Percentiles rank a stretch among this genome's conserved stretches.
These are phyloP conservation scores for Petasospora fabianii DNA, from an alignment of 1,139 yeast genomes.

Conservation along the genomic window DNA sequence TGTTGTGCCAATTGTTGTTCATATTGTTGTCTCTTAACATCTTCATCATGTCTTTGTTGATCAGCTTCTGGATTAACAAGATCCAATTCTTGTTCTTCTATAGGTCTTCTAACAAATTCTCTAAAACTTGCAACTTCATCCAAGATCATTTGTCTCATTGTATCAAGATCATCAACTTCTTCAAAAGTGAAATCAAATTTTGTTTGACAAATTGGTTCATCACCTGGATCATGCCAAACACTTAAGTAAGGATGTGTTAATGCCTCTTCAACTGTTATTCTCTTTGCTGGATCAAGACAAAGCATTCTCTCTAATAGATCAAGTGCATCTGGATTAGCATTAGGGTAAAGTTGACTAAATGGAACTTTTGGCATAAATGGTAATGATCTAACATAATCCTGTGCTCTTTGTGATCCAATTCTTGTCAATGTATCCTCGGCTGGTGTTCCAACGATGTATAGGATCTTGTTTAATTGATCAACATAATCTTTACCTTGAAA, in stretches of 20 bases:
- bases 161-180: constrained; percentile 73
- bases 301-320: constrained; percentile 81
- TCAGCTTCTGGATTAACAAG: constrained; percentile 21
- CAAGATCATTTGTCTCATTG: constrained; percentile 72
- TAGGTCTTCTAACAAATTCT: constrained; percentile 74
- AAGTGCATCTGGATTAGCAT: constrained; percentile 82
- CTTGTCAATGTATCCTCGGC: constrained; percentile 75
- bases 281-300: constrained; percentile 78
- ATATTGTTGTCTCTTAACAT: constrained; percentile 17
- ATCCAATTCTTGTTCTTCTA: constrained; percentile 56
- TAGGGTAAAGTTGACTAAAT: constrained; percentile 68
- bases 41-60: constrained; percentile 18
- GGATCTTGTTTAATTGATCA: constrained; percentile 87
- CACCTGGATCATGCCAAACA: constrained; percentile 96
- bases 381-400: constrained; percentile 82
- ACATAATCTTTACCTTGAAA: constrained; percentile 95
- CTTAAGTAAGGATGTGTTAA: constrained; percentile 82
- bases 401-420: constrained; percentile 88
- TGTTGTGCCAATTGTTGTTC: constrained; percentile 20
- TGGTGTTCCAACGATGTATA: constrained; percentile 87
- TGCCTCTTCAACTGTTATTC: constrained; percentile 89
- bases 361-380: constrained; percentile 83
- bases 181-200: constrained; percentile 87
- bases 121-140: constrained; percentile 81
- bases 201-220: constrained; percentile 81